Conservation (phyloP, 495 filamentous ascomycete genomes). For the Chlorociboria aeruginascens region DNA sequence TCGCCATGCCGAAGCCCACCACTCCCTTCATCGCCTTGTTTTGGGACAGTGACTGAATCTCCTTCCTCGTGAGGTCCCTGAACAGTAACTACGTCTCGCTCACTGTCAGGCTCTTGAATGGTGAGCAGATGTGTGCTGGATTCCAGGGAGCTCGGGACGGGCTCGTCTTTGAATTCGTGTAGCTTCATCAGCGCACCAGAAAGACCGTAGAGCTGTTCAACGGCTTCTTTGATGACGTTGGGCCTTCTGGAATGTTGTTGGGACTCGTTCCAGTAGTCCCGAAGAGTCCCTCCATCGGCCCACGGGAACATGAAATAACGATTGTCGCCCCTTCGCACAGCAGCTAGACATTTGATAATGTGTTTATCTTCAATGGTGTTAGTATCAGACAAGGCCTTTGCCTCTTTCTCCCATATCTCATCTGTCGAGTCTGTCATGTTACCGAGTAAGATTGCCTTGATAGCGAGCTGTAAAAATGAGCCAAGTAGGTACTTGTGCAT, state of each 20-base stretch:
- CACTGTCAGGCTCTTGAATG: too few species aligned
- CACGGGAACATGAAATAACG: slow-evolving; percentile 21
- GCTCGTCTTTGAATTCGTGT: too few species aligned
- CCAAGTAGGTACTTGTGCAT: too few species aligned
- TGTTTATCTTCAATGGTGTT: not conserved
- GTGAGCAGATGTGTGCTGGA: too few species aligned
- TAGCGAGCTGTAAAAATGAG: too few species aligned
- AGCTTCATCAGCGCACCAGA: not conserved
- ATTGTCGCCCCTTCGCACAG: not conserved
- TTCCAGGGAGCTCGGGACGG: too few species aligned
- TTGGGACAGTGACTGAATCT: too few species aligned
- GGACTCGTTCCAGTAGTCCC: slow-evolving; percentile 1
- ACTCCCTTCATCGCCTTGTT: not conserved
- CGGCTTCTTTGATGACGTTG: not conserved
- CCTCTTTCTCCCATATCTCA: not conserved
- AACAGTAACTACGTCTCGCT: too few species aligned
- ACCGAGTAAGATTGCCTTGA: too few species aligned
- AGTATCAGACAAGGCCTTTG: not conserved
- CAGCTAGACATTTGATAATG: slow-evolving; percentile 6
- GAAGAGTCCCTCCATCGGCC: slow-evolving; percentile 17
- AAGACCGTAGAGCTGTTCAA: not conserved
- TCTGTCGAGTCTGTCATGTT: not conserved
- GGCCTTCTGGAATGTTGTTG: slow-evolving; percentile 5
- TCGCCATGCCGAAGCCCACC: slow-evolving; percentile 9
- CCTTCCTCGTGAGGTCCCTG: too few species aligned